A percentile compares a stretch with the other conserved stretches of the same genome.
Conservation (phyloP, 331 rosid genomes). For the Rhamnella rubrinervis region DNA sequence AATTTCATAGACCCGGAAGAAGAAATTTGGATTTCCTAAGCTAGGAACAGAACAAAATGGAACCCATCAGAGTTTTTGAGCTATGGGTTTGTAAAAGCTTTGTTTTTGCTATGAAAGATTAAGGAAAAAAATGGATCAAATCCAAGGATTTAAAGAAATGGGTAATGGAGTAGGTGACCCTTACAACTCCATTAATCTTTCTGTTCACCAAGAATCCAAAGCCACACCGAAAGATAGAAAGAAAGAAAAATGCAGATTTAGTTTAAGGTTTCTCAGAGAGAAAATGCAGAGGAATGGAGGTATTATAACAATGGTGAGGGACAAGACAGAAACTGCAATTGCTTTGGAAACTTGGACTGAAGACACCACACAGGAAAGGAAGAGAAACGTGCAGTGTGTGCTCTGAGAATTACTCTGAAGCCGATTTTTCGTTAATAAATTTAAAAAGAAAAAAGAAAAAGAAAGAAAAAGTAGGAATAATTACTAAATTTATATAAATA, state of each 20-base stretch:
- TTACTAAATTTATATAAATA: too few species aligned
- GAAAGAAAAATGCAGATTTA: slow-evolving; percentile 19
- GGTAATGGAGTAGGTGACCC: slow-evolving; percentile 55
- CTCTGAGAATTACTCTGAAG: slow-evolving; percentile 31
- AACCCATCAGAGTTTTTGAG: slow-evolving; percentile 29
- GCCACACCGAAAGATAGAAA: background rate
- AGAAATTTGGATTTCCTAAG: slow-evolving; percentile 14
- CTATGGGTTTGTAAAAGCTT: slow-evolving; percentile 14
- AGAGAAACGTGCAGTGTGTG: slow-evolving; percentile 58
- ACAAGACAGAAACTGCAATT: slow-evolving; percentile 30
- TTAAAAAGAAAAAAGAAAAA: slow-evolving; percentile 22
- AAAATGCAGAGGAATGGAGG: slow-evolving; percentile 10
- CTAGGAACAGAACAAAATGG: slow-evolving; percentile 19
- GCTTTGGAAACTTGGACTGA: slow-evolving; percentile 28
- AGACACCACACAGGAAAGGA: slow-evolving; percentile 37
- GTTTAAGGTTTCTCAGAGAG: slow-evolving; percentile 10
- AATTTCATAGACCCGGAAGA: slow-evolving; percentile 43
- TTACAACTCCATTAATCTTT: slow-evolving; percentile 45
- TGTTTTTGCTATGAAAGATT: too few species aligned
- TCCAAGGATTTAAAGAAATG: slow-evolving; percentile 33
- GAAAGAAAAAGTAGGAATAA: too few species aligned
- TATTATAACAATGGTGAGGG: slow-evolving; percentile 23
- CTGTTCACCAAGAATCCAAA: background rate
- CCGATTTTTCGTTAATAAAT: slow-evolving; percentile 39
- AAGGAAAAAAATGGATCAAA: background rate